Evolutionary conservation across 306 rosid genomes (phyloP).

Genomic region (Vigna trinervia): DNA sequence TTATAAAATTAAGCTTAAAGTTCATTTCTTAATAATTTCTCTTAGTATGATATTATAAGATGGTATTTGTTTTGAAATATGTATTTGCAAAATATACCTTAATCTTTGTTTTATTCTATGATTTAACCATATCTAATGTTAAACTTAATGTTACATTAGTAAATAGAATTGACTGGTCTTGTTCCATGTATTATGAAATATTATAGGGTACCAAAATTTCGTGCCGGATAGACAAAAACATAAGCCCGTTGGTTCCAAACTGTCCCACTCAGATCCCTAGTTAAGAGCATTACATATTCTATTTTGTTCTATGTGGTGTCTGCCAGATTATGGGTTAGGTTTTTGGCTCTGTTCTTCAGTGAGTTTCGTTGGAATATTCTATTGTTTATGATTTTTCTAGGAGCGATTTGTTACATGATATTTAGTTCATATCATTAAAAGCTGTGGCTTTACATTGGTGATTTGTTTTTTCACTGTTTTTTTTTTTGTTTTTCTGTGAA

Average conservation of each 20-base stretch:
- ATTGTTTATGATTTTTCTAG: neutral
- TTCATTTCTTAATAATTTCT: no score
- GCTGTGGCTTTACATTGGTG: neutral
- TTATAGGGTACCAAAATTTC: neutral
- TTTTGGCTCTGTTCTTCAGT: neutral
- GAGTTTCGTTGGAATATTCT: conserved; percentile 17
- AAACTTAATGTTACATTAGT: neutral
- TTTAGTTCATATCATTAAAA: conserved; percentile 35
- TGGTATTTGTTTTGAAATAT: neutral
- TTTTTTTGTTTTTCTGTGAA: neutral
- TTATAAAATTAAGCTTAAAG: no score
- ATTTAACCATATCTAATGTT: neutral
- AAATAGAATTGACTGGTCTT: neutral
- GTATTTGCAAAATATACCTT: neutral
- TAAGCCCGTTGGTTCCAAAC: neutral
- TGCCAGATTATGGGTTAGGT: neutral
- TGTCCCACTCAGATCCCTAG: neutral
- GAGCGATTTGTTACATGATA: neutral
- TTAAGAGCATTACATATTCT: conserved; percentile 16
- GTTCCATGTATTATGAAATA: neutral
- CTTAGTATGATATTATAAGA: no score
- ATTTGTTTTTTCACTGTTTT: conserved; percentile 7
- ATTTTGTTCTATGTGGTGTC: neutral
- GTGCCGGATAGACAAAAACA: neutral
- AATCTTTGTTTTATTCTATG: neutral